Percentiles rank a stretch among this genome's conserved stretches.
Evolutionary conservation across 495 filamentous ascomycete species (phyloP).

Genomic region (Neurospora terricola): DNA sequence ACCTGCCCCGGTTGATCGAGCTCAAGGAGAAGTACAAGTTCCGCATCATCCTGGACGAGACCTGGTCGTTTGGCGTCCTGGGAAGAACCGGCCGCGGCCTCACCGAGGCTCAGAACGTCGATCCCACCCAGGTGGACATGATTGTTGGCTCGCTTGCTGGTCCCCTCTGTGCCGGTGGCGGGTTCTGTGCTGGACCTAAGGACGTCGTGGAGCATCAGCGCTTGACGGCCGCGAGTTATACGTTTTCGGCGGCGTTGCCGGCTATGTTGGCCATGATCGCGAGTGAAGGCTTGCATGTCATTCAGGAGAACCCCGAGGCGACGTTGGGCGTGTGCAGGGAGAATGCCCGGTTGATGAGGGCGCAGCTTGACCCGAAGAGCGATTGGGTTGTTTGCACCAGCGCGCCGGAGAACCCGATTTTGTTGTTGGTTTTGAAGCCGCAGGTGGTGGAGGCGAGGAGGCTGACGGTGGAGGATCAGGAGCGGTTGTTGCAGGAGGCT

Average conservation of each 20-base stretch:
- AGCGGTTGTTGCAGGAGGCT: conserved; percentile 75
- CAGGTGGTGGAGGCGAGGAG: conserved; percentile 66
- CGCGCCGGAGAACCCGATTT: conserved; percentile 72
- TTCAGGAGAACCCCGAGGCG: conserved; percentile 75
- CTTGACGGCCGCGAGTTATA: conserved; percentile 80
- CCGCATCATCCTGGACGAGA: conserved; percentile 93
- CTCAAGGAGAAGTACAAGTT: conserved; percentile 93
- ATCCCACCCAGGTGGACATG: conserved; percentile 85
- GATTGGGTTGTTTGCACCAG: conserved; percentile 86
- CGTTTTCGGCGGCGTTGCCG: conserved; percentile 88
- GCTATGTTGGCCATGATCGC: conserved; percentile 92
- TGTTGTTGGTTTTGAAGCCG: conserved; percentile 75
- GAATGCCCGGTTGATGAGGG: conserved; percentile 68
- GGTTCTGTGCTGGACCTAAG: conserved; percentile 83
- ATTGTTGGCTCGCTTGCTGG: conserved; percentile 89
- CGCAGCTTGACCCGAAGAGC: conserved; percentile 82
- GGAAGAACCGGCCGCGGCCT: conserved; percentile 83
- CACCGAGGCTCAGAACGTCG: conserved; percentile 93
- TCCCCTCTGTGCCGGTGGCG: conserved; percentile 81
- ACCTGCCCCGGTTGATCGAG: conserved; percentile 81
- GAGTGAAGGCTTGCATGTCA: conserved; percentile 71
- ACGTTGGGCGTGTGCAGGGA: conserved; percentile 61
- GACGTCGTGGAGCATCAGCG: conserved; percentile 95
- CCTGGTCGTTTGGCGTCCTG: conserved; percentile 89
- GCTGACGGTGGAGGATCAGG: conserved; percentile 63